Evolutionary conservation across 2,329 filamentous ascomycete species (phyloP).

Genomic region (Bimuria novae-zelandiae): DNA sequence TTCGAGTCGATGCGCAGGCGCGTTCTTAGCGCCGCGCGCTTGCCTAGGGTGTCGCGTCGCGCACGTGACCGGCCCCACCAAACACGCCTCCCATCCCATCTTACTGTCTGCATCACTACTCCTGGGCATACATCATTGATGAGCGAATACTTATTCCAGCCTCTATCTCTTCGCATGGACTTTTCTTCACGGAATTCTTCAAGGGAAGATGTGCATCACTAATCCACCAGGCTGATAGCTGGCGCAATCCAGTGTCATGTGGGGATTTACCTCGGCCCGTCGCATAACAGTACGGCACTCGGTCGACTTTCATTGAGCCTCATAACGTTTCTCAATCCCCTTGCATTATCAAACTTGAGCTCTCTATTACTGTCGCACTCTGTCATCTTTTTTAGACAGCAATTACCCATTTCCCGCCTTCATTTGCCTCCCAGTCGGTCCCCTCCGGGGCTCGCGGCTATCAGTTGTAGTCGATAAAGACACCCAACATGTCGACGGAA

Average conservation of each 20-base stretch:
- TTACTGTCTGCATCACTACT: too few species aligned
- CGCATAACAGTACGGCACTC: slow-evolving; percentile 3
- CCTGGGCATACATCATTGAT: too few species aligned
- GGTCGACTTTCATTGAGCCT: background rate
- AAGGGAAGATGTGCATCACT: background rate
- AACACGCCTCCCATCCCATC: background rate
- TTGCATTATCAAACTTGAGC: too few species aligned
- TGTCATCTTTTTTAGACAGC: too few species aligned
- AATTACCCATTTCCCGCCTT: too few species aligned
- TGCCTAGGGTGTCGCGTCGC: background rate
- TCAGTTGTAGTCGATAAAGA: background rate
- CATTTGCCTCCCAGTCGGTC: too few species aligned
- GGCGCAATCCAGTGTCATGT: background rate
- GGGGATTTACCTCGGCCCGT: slow-evolving; percentile 9
- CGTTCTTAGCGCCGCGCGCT: background rate
- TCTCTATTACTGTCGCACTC: too few species aligned
- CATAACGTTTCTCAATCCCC: too few species aligned
- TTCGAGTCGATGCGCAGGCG: background rate
- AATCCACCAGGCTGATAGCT: background rate
- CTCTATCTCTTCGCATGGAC: too few species aligned
- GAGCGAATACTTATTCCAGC: too few species aligned
- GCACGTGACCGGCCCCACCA: background rate
- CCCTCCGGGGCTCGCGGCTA: background rate
- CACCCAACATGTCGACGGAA: slow-evolving; percentile 43
- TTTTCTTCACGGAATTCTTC: too few species aligned